Evolutionary conservation across 2,329 filamentous ascomycete species (phyloP).

Genomic region (Waltergamsia citrina): DNA sequence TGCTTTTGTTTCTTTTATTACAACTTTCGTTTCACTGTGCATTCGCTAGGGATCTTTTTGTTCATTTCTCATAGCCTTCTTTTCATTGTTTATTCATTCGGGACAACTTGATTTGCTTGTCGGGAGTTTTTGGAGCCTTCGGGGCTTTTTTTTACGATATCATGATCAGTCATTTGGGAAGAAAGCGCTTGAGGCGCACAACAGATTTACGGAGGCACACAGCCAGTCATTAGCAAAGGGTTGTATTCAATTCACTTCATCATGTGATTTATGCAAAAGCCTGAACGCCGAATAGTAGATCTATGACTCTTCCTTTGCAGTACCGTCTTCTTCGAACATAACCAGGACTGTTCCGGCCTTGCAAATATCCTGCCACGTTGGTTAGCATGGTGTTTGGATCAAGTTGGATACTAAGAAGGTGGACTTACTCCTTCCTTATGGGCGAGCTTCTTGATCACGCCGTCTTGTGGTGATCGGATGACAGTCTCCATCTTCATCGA

Average conservation of each 20-base stretch:
- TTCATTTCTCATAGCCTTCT: not conserved
- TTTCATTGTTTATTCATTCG: not conserved
- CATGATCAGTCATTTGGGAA: too few relatives aligned
- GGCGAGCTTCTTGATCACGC: conserved; percentile 61
- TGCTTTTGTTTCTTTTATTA: conserved; percentile 1
- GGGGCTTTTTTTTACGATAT: too few relatives aligned
- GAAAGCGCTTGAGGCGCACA: not conserved
- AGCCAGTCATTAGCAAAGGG: not conserved
- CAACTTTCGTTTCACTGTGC: not conserved
- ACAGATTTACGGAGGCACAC: not conserved
- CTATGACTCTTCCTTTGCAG: conserved; percentile 14
- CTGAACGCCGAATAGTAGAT: conserved; percentile 1
- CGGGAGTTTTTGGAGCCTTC: too few relatives aligned
- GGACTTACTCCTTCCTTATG: conserved; percentile 64
- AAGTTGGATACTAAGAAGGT: too few relatives aligned
- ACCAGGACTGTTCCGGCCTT: conserved; percentile 69
- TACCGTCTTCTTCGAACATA: conserved; percentile 51
- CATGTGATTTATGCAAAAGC: not conserved
- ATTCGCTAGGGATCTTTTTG: not conserved
- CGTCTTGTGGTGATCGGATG: conserved; percentile 66
- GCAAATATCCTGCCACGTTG: conserved; percentile 54
- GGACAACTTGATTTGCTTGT: not conserved
- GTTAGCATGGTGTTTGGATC: too few relatives aligned
- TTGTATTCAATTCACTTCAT: not conserved
- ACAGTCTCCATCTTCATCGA: conserved; percentile 90